phyloP scores from a whole-genome alignment of 2,329 filamentous ascomycete species.

The Macroventuria anomochaeta region DNA sequence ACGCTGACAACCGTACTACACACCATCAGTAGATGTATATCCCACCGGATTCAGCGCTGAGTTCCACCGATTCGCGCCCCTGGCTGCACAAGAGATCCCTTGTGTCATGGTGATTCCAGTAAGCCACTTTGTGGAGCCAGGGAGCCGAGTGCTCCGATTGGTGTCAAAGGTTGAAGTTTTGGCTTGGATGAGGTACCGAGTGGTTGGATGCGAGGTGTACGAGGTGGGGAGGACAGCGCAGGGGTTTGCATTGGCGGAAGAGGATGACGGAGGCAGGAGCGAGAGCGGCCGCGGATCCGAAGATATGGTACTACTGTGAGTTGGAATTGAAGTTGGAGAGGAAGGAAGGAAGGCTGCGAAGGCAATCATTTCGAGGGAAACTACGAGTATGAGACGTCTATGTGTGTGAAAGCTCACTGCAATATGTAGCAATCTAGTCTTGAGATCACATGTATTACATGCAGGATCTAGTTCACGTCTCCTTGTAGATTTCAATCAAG shows the following conservation, averaged over 20 bases:
- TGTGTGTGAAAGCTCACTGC: too few species aligned
- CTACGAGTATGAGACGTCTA: too few species aligned
- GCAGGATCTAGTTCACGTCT: too few species aligned
- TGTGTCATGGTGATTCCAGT: slow-evolving; percentile 11
- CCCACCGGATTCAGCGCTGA: slow-evolving; percentile 27
- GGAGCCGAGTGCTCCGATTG: slow-evolving; percentile 35
- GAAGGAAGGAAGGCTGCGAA: too few species aligned
- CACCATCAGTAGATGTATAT: slow-evolving; percentile 25
- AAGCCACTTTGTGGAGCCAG: slow-evolving; percentile 21
- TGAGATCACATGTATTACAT: too few species aligned
- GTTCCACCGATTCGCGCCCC: slow-evolving; percentile 28
- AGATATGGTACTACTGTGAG: neutral
- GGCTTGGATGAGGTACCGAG: neutral
- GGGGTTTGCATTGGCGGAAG: neutral
- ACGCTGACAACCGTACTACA: slow-evolving; percentile 2
- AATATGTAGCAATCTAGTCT: too few species aligned
- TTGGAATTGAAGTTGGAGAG: neutral
- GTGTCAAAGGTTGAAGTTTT: slow-evolving; percentile 27
- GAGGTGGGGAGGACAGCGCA: neutral
- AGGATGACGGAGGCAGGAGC: neutral
- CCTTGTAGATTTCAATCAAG: too few species aligned
- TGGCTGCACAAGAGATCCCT: slow-evolving; percentile 28
- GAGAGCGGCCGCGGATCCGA: neutral
- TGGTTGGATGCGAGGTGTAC: neutral
- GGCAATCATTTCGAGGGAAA: too few species aligned